These are phyloP conservation scores for Ophiostoma australiae DNA, from an alignment of 2,329 filamentous ascomycete species.

Conservation along the genomic window DNA sequence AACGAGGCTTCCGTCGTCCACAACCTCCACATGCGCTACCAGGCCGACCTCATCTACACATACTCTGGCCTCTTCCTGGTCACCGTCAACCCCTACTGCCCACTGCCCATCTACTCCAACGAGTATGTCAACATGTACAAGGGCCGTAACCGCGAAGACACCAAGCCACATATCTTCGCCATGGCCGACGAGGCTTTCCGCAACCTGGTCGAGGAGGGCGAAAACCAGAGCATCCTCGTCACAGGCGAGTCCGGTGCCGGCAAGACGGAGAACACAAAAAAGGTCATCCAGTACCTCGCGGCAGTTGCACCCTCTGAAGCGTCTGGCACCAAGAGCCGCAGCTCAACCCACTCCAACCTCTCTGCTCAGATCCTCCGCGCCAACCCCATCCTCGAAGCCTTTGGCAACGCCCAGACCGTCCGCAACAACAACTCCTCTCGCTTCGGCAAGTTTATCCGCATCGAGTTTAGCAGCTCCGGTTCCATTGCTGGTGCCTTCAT, in stretches of 20 bases:
- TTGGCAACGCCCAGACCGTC: conserved; percentile 96
- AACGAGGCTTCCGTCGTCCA: conserved; percentile 98
- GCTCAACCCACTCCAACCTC: conserved; percentile 65
- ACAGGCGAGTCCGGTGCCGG: conserved; percentile 97
- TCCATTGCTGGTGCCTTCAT: conserved; percentile 95
- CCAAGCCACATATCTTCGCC: conserved; percentile 93
- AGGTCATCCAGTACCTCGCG: conserved; percentile 97
- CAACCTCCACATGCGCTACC: conserved; percentile 91
- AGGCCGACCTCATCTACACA: conserved; percentile 94
- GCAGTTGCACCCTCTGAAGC: conserved; percentile 85
- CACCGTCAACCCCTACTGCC: conserved; percentile 93
- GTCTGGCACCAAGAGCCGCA: conserved; percentile 53
- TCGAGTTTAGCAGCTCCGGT: conserved; percentile 83
- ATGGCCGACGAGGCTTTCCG: conserved; percentile 96
- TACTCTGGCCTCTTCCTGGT: conserved; percentile 97
- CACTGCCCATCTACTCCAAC: conserved; percentile 88
- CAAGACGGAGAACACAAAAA: conserved; percentile 99
- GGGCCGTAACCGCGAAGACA: conserved; percentile 84
- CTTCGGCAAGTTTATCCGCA: conserved; percentile 98
- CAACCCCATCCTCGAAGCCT: conserved; percentile 95
- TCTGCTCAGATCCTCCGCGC: conserved; percentile 94
- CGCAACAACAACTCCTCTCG: conserved; percentile 97
- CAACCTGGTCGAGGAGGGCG: conserved; percentile 88
- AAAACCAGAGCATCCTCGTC: conserved; percentile 96
- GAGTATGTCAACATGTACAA: conserved; percentile 99